These are phyloP conservation scores for Metarhizium rileyi DNA, from an alignment of 2,329 filamentous ascomycete genomes.

Conservation along the genomic window DNA sequence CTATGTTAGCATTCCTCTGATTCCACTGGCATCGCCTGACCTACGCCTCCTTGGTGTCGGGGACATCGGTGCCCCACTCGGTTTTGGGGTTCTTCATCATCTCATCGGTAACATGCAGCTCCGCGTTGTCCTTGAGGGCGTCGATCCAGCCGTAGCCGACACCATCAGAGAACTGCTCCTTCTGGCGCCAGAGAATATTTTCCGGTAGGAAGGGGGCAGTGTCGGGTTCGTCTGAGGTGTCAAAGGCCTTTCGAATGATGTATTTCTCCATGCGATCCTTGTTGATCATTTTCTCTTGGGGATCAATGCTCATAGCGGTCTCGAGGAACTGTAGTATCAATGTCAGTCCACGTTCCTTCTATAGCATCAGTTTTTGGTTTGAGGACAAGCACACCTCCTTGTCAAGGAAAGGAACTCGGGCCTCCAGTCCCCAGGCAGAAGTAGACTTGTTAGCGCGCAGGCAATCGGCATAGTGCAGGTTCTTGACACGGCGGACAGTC, in stretches of 20 bases:
- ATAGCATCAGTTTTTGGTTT: no score
- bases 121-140: conserved; percentile 87
- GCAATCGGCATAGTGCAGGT: conserved; percentile 93
- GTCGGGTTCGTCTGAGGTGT: conserved; percentile 77
- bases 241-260: conserved; percentile 95
- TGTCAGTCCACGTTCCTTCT: conserved; percentile 3
- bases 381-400: conserved; percentile 56
- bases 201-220: conserved; percentile 84
- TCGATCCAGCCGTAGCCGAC: conserved; percentile 99
- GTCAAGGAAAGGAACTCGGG: conserved; percentile 94
- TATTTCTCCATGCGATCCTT: conserved; percentile 90
- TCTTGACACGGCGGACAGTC: conserved; percentile 88
- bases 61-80: conserved; percentile 88
- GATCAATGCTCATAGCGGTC: conserved; percentile 86
- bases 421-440: conserved; percentile 94
- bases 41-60: conserved; percentile 92
- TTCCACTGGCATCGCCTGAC: conserved; percentile 16
- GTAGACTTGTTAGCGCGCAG: conserved; percentile 98
- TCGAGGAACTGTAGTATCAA: conserved; percentile 62
- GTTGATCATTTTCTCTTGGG: conserved; percentile 90
- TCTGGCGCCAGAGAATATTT: conserved; percentile 94
- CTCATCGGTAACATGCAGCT: conserved; percentile 84
- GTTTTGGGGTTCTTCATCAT: conserved; percentile 98
- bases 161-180: conserved; percentile 98
- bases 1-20: not conserved